phyloP scores from a whole-genome alignment of 306 rosid species.

The Ochetophila trinervis region DNA sequence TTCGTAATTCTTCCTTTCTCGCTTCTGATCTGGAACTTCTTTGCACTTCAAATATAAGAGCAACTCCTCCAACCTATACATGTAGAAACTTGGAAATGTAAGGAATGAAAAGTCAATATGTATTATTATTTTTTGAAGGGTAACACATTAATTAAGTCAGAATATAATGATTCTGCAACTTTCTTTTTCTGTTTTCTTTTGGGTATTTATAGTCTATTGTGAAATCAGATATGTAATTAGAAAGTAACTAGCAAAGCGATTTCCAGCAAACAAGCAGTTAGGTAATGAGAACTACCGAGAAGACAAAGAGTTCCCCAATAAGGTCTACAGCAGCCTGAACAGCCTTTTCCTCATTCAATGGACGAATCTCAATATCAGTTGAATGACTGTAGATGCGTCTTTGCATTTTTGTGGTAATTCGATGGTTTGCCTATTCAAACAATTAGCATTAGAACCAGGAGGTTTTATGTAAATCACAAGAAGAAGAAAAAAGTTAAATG shows the following conservation, averaged over 20 bases:
- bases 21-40: slow-evolving; percentile 93
- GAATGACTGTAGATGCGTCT: slow-evolving; percentile 81
- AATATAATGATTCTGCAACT: neutral
- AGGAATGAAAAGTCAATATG: slow-evolving; percentile 6
- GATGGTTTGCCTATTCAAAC: slow-evolving; percentile 63
- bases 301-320: slow-evolving; percentile 84
- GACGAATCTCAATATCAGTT: slow-evolving; percentile 81
- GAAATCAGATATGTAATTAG: neutral
- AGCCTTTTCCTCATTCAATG: slow-evolving; percentile 89
- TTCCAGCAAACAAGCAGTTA: slow-evolving; percentile 4
- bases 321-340: slow-evolving; percentile 89
- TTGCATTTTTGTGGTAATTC: slow-evolving; percentile 72
- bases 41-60: slow-evolving; percentile 78
- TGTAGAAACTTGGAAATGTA: slow-evolving; percentile 17
- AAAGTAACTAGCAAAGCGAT: slow-evolving; percentile 2
- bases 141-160: neutral
- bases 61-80: slow-evolving; percentile 73
- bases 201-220: neutral
- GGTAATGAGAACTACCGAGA: slow-evolving; percentile 47
- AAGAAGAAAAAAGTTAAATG: neutral
- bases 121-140: slow-evolving; percentile 12
- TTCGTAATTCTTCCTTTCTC: slow-evolving; percentile 80
- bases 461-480: neutral
- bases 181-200: too few species aligned
- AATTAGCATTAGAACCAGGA: slow-evolving; percentile 15